Base-by-base conservation (phyloP, 768 basidiomycete species). In the Mycena indigotica region DNA sequence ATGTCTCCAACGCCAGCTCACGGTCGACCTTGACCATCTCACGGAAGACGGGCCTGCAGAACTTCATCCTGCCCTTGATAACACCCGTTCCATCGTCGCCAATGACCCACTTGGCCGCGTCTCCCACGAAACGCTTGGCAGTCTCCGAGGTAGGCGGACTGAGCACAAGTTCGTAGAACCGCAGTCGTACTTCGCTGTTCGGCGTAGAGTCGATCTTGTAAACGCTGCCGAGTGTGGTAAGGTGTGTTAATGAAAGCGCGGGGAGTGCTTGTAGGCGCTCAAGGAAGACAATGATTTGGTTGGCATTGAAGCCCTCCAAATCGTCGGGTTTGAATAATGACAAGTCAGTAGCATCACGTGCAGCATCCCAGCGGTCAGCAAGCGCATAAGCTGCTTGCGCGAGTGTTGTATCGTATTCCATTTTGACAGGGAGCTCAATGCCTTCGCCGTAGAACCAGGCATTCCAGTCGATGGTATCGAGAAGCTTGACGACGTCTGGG, bases 371-470 rank as follows among this genome's bases (percentile, higher is more conserved):
- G 50, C 80, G 76, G 30, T 77, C 76, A 3, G 93, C 93, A 8
- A 95, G 82, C 4, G 73, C 79, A 64, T 88, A 90, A 5, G 91
- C 87, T 52, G 83, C 75, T 54, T 81, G 73, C 0, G 90, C 90
- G 24, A 95, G 78, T 1, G 85, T 80, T 28, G 79, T 76, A 60
- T 95, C 93, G 57, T 93, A 95, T 57, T 85, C 78, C 72, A 91
- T 79, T 57, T 87, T 75, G 0, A 85, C 89, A 1, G 91, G 91
- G 12, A 96, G 81, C 58, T 82, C 75, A 5, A 79, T 61, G 3
- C 93, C 91, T 69, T 90, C 86, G 30, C 93, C 93, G 61, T 88
- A 84, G 29, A 96, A 72, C 93, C 93, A 96, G 13, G 82, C 84
- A 88, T 93, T 72, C 89, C 91, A 96, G 65, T 90, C 82, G 41